Base-by-base conservation (phyloP, 73 alveolate genomes). In the Blepharisma japonicum region DNA sequence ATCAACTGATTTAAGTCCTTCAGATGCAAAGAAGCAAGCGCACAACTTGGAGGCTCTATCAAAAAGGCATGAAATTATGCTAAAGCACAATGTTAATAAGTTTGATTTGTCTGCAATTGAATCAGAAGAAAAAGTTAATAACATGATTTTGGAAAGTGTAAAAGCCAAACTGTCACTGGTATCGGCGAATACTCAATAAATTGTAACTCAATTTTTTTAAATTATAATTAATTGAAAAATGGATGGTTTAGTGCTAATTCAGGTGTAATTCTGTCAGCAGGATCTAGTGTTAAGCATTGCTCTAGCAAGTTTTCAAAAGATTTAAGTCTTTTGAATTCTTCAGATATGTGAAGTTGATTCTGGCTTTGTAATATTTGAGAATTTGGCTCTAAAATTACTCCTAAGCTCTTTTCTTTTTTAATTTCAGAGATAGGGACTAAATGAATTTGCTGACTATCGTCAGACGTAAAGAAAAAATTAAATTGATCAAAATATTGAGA, bases 231-330 rank as follows among this genome's bases (percentile, higher is more conserved):
- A 32, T 83, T 88, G 20, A 94, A 55, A 83, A 94, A 94, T 23
- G 97, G 96, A 76, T 94, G 97, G 25, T 55, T 54, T 6, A 94
- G 81, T n/a, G 97, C 98, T 32, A 88, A 91, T 68, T 89, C 97
- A 11, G 98, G 91, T 23, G 94, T 87, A 21, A 92, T 86, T 83
- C 98, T 82, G 46, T 91, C 89, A 49, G 86, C 82, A n/a, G 95
- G 95, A 68, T 94, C 97, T 42, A 88, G 68, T 45, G 56, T 78
- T 54, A 92, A 83, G 68, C 95, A 86, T 72, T 90, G 89, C 55
- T 86, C 96, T 6, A 94, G 71, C 49, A 94, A 92, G 80, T 94
- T 97, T 48, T 90, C 86, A 54, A 93, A 90, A 32, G 47, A 32
- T 21, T 46, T 68, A 55, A 90, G 67, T 68, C 77, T 83, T 77